phyloP scores from a whole-genome alignment of 805 yeast species.

The Candida stauntonica region DNA sequence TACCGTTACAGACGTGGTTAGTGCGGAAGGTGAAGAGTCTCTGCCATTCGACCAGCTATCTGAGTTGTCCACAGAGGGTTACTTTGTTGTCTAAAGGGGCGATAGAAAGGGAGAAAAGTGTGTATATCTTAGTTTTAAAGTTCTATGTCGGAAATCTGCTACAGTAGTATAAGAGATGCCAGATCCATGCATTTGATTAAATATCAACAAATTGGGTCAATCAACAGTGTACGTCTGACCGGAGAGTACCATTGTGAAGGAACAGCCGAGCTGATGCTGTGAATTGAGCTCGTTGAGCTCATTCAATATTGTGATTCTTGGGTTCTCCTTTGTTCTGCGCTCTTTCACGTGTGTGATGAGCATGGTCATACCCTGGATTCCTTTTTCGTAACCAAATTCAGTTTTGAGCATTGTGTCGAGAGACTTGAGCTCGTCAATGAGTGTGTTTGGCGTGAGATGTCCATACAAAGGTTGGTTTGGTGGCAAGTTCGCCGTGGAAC shows the following conservation, averaged over 20 bases:
- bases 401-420: slow-evolving; percentile 1
- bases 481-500: slow-evolving; percentile 54
- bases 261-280: slow-evolving; percentile 36
- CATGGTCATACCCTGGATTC: slow-evolving; percentile 23
- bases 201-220: neutral
- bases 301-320: slow-evolving; percentile 48
- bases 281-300: slow-evolving; percentile 46
- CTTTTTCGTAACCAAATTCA: neutral
- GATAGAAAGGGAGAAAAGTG: neutral
- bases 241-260: slow-evolving; percentile 49
- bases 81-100: slow-evolving; percentile 40
- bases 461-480: slow-evolving; percentile 59
- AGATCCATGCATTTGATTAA: neutral
- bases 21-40: slow-evolving; percentile 45
- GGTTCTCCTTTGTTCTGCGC: slow-evolving; percentile 39
- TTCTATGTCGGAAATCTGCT: no score
- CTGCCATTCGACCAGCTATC: slow-evolving; percentile 68
- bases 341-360: slow-evolving; percentile 45
- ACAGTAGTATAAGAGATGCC: slow-evolving; percentile 2
- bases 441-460: slow-evolving; percentile 66
- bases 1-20: slow-evolving; percentile 54
- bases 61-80: slow-evolving; percentile 54
- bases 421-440: slow-evolving; percentile 50
- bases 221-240: slow-evolving; percentile 41
- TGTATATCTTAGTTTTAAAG: no score